Base-by-base conservation (phyloP, 768 basidiomycete genomes). In the Mycena kentingensis region DNA sequence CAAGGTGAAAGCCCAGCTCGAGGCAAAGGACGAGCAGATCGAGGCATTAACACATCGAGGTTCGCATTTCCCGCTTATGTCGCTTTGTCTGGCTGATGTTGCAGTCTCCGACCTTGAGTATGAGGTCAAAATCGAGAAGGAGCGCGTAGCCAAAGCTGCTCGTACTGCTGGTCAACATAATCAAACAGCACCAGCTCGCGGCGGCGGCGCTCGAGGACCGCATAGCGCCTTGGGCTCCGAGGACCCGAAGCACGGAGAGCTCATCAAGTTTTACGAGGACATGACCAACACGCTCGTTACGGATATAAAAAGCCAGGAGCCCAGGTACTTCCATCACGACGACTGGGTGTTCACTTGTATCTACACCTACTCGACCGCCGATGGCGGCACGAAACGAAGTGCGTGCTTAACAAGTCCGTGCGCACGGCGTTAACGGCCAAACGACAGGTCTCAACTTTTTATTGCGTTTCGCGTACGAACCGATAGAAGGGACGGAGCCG, bases 251-350 rank as follows among this genome's bases (percentile, higher is more conserved):
- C 78, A 82, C 58, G 70, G 73, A 3, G 73, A 78, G 62, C 77
- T 86, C 36, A 77, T 93, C 60, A 76, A 76, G 45, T 80, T 95
- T 55, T 96, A 96, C 65, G 91, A 94, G 67, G 91, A 94, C 62
- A 68, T 92, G 57, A 92, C 90, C 1, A 90, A 93, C 60, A 71
- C 95, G 21, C 75, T 90, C 32, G 77, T 95, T 21, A 74, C 81
- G 3, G 80, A 75, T 28, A 77, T 90, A 65, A 85, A 83, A 57
- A 54, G 65, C 13, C 63, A 67, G 35, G 41, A 49, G 25, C 51
- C 61, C 24, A 67, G 70, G 46, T 70, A 73, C 46, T 66, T 77
- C 16, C 72, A 77, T 29, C 60, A 77, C 7, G 86, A 90, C 16
- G 83, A 90, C 50, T 77, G 82, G 71, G 67, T 73, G 13, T 77